Evolutionary conservation across 78 protist genomes (phyloP), one percentile per base, ranked within the genome.

Genomic region (Cavenderia fasciculata): DNA sequence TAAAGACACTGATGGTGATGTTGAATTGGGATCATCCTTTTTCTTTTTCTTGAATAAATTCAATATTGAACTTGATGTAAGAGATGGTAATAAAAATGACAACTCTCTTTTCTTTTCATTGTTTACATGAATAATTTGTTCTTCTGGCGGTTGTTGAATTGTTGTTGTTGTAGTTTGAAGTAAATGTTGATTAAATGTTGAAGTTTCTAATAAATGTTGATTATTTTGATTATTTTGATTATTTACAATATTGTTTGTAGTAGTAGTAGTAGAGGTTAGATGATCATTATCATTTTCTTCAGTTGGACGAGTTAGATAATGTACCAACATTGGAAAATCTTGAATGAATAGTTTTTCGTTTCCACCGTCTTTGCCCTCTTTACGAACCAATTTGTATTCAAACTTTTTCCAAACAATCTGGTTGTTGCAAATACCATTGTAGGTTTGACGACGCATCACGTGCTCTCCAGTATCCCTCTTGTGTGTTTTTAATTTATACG

Each of bases 321-420:
- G 93, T 18, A 87, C 93, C 2, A 87, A 40, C 31, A 87, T 70
- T 12, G 93, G 93, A 66, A 47, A 87, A 49, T 75, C 86, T 65
- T 87, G 93, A 44, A 87, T 74, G 14, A 46, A 33, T 38, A 59
- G 51, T 56, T 62, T 29, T 5, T 68, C 36, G 18, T 33, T 27
- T 19, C 34, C 68, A 1, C 29, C 40, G 2, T 43, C 52, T 25
- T 36, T 14, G 25, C 29, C 29, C 3, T 41, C 56, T 16, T 25
- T 14, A 23, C 36, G 6, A 27, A 68, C 47, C 29, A 87, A 29
- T 59, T 76, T 87, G 25, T 87, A 87, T 21, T 87, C 93, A 52
- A 59, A 77, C 51, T 77, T 74, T 29, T 51, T 61, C 93, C 93
- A 87, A 54, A 59, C 65, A 0, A 82, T 43, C 3, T 86, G 86